These are phyloP conservation scores for bread wheat (Triticum aestivum) DNA, from an alignment of 176 grass and related monocot species.

Conservation along the genomic window DNA sequence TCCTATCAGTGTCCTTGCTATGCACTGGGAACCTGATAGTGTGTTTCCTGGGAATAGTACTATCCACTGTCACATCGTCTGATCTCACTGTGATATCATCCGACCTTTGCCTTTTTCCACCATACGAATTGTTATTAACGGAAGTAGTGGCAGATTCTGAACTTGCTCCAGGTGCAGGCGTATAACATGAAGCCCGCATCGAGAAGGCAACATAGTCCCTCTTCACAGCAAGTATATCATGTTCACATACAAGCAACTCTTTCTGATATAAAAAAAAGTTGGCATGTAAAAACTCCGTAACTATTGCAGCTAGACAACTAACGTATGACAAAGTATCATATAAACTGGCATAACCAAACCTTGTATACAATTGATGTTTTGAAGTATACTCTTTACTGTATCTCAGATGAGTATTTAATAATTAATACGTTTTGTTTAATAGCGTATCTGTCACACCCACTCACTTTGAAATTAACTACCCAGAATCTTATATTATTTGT, in stretches of 20 bases:
- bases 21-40: slow-evolving; percentile 56
- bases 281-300: background rate
- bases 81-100: slow-evolving; percentile 49
- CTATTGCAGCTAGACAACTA: background rate
- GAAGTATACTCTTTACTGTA: background rate
- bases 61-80: slow-evolving; percentile 78
- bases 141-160: slow-evolving; percentile 98
- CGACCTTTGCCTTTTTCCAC: slow-evolving; percentile 69
- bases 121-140: slow-evolving; percentile 92
- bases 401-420: background rate
- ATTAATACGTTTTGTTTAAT: background rate
- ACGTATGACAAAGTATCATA: background rate
- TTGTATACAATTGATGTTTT: background rate
- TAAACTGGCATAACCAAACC: background rate
- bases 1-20: slow-evolving; percentile 63
- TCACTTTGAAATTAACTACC: background rate
- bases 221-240: slow-evolving; percentile 69
- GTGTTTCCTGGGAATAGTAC: slow-evolving; percentile 68
- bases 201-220: slow-evolving; percentile 61
- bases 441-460: background rate
- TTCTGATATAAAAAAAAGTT: slow-evolving; percentile 52
- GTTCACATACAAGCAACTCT: slow-evolving; percentile 76
- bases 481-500: background rate
- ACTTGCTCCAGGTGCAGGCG: slow-evolving; percentile 60
- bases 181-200: slow-evolving; percentile 31